phyloP scores from a whole-genome alignment of 441 rosid species.

The Heliophila coronopifolia region DNA sequence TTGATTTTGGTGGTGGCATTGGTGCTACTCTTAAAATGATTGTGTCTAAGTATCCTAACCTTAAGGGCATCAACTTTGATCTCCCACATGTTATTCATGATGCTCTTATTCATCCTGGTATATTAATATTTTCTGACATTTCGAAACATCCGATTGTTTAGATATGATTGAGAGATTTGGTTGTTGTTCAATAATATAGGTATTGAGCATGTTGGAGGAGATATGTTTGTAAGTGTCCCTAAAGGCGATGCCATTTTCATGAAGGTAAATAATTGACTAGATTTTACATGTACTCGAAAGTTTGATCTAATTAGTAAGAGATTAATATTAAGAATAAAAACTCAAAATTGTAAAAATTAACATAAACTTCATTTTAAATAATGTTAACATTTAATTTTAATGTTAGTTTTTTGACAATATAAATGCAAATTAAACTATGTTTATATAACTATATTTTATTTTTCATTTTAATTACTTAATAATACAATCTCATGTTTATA shows the following conservation, averaged over 20 bases:
- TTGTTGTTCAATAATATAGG: neutral
- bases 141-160: neutral
- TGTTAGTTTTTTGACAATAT: too few species aligned
- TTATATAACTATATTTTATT: too few species aligned
- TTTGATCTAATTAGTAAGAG: too few species aligned
- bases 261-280: too few species aligned
- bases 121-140: neutral
- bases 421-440: too few species aligned
- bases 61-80: slow-evolving; percentile 35
- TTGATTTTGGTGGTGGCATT: slow-evolving; percentile 36
- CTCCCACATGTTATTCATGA: slow-evolving; percentile 32
- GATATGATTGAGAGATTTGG: neutral
- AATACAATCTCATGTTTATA: too few species aligned
- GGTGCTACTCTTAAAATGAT: slow-evolving; percentile 30
- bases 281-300: too few species aligned
- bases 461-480: too few species aligned
- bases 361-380: too few species aligned
- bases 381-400: too few species aligned
- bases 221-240: slow-evolving; percentile 32
- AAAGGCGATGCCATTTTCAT: slow-evolving; percentile 33
- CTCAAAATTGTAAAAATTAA: too few species aligned
- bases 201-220: slow-evolving; percentile 34
- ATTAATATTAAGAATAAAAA: too few species aligned
- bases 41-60: slow-evolving; percentile 28
- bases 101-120: slow-evolving; percentile 31